Evolutionary conservation across 768 basidiomycete species (phyloP), one percentile per base, ranked within the genome.

Genomic region (Phaeotremella skinneri): DNA sequence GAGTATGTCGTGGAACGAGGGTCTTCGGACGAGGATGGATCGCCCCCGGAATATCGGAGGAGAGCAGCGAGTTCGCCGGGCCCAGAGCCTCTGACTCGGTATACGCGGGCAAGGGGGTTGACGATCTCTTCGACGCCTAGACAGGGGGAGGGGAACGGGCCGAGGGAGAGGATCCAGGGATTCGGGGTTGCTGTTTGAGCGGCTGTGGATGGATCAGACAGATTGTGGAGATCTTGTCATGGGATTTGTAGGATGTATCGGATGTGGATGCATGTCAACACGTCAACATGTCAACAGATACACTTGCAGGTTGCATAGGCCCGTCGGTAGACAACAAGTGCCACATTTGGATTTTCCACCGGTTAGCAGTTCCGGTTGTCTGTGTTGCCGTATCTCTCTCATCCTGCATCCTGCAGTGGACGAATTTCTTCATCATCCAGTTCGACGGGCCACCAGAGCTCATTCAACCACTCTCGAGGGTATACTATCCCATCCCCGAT

Each of bases 51-150:
- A n/a, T 26, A 11, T 45, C 11, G 55, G 7, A 27, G 55, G n/a
- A 4, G 55, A 49, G 7, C 43, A 26, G 55, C 55, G 30, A 48
- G 43, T 48, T 56, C 55, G 20, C 55, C 55, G 30, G 55, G 55
- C 9, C 55, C 55, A 9, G 55, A 47, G 31, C 55, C 55, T n/a
- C 27, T 45, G 23, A 31, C 26, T n/a, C 26, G 55, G 27, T 4
- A 13, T 5, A 49, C 27, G 20, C 23, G 47, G n/a, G 34, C 37
- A 20, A 56, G 55, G 31, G 55, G 55, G 23, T 26, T 56, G 55
- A 56, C 55, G 7, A 34, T 56, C n/a, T 56, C 55, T 20, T 45
- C 45, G 27, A 56, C 49, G 45, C 11, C 11, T 6, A 21, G 20
- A 9, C 9, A 20, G 6, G 43, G 43, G 6, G 6, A 6, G 13